Evolutionary conservation across 768 basidiomycete species (phyloP).

Genomic region (Favolaschia claudopus): DNA sequence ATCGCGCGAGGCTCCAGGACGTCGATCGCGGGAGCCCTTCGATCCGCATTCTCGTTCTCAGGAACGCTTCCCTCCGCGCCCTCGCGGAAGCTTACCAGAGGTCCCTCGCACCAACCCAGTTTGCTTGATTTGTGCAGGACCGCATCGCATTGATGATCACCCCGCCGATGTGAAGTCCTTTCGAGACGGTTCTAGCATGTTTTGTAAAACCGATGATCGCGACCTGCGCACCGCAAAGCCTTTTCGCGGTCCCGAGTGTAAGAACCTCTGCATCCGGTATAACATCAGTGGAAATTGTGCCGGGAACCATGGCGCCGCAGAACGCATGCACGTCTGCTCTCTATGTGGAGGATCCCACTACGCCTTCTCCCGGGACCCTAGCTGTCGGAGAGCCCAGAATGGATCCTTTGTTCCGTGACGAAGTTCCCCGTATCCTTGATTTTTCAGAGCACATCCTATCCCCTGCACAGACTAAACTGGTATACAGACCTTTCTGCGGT

Average conservation of each 20-base stretch:
- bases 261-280: background rate
- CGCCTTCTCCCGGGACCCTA: background rate
- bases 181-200: background rate
- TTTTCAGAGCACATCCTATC: background rate
- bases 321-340: conserved; percentile 24
- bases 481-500: conserved; percentile 25
- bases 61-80: too few relatives aligned
- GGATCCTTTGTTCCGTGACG: background rate
- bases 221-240: background rate
- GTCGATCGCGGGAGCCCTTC: too few relatives aligned
- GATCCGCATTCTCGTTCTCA: too few relatives aligned
- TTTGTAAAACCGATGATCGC: background rate
- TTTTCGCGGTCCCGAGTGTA: background rate
- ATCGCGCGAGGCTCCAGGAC: background rate
- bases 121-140: background rate
- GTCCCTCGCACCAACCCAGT: too few relatives aligned
- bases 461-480: background rate
- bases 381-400: conserved; percentile 1
- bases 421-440: background rate
- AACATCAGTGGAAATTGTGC: conserved; percentile 9
- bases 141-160: background rate
- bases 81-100: too few relatives aligned
- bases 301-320: background rate
- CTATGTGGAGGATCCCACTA: conserved; percentile 22
- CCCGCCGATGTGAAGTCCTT: background rate